These are phyloP conservation scores for Leishmania guyanensis DNA, from an alignment of 208 protist species.

Conservation along the genomic window DNA sequence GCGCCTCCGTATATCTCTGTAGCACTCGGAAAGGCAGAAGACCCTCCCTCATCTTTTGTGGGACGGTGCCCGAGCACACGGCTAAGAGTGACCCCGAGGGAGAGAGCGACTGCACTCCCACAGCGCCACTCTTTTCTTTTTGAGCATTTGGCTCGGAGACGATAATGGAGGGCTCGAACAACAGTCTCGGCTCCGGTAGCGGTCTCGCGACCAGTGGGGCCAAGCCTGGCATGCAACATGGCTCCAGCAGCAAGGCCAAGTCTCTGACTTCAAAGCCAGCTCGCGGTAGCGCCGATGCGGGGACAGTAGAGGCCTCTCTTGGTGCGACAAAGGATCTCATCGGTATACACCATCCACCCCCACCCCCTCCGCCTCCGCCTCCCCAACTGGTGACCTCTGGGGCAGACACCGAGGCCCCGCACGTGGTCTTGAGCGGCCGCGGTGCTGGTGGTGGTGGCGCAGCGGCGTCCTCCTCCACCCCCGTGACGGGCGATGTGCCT, in stretches of 20 bases:
- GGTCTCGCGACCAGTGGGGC: background rate
- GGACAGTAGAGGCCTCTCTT: background rate
- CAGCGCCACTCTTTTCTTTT: background rate
- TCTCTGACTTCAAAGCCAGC: background rate
- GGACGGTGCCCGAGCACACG: background rate
- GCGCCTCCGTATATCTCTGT: background rate
- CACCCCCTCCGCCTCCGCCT: background rate
- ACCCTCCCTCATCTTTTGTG: background rate
- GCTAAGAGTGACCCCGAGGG: background rate
- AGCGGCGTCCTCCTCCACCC: background rate
- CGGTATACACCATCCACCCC: background rate
- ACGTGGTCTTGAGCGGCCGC: background rate
- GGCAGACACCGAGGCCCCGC: background rate
- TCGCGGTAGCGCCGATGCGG: background rate
- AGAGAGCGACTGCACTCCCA: background rate
- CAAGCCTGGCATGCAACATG: background rate
- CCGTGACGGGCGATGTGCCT: background rate
- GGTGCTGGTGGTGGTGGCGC: background rate
- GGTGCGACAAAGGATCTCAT: background rate
- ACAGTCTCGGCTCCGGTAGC: slow-evolving; percentile 1
- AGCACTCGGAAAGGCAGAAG: background rate
- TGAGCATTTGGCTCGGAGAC: too few species aligned
- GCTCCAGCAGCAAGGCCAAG: background rate
- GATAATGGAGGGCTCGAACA: slow-evolving; percentile 1
- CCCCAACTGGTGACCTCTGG: slow-evolving; percentile 10